A percentile compares a stretch with the other conserved stretches of the same genome.
These are phyloP conservation scores for Purpureocillium lavendulum DNA, from an alignment of 2,329 filamentous ascomycete genomes.

Conservation along the genomic window DNA sequence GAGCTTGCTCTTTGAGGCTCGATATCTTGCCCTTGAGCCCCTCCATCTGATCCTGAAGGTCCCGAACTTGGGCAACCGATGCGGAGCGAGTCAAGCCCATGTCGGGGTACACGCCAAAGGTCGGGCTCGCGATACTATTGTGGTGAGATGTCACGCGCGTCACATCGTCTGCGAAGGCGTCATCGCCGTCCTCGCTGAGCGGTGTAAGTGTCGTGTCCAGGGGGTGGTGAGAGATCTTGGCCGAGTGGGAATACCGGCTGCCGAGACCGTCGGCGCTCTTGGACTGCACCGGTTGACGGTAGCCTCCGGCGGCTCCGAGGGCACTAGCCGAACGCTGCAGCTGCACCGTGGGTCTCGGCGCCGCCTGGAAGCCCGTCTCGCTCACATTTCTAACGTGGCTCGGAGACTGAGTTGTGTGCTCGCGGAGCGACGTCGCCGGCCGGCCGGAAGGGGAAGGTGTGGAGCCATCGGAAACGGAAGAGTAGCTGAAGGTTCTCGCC, in stretches of 20 bases:
- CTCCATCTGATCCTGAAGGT: constrained; percentile 75
- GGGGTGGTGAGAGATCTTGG: constrained; percentile 27
- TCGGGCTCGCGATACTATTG: constrained; percentile 35
- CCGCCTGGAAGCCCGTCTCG: constrained; percentile 18
- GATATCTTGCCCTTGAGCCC: constrained; percentile 82
- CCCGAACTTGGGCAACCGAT: constrained; percentile 65
- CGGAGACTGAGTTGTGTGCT: constrained; percentile 9
- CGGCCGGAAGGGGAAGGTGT: constrained; percentile 38
- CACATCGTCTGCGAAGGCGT: constrained; percentile 14
- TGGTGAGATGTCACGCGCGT: constrained; percentile 22
- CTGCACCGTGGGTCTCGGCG: constrained; percentile 21
- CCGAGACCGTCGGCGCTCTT: constrained; percentile 34
- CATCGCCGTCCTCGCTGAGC: constrained; percentile 43
- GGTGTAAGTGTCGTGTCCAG: constrained; percentile 40
- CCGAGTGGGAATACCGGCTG: constrained; percentile 17
- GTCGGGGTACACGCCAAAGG: constrained; percentile 31
- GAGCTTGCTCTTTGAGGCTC: constrained; percentile 66
- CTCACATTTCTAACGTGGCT: constrained; percentile 22
- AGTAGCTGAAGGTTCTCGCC: constrained; percentile 56
- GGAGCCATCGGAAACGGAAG: constrained; percentile 36
- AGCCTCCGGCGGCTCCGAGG: constrained; percentile 48
- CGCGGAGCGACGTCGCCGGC: constrained; percentile 14
- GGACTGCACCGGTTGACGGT: constrained; percentile 41
- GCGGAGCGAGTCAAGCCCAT: constrained; percentile 53
- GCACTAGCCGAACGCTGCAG: constrained; percentile 57